Evolutionary conservation across 768 basidiomycete species (phyloP).

Genomic region (Psilocybe tampanensis): DNA sequence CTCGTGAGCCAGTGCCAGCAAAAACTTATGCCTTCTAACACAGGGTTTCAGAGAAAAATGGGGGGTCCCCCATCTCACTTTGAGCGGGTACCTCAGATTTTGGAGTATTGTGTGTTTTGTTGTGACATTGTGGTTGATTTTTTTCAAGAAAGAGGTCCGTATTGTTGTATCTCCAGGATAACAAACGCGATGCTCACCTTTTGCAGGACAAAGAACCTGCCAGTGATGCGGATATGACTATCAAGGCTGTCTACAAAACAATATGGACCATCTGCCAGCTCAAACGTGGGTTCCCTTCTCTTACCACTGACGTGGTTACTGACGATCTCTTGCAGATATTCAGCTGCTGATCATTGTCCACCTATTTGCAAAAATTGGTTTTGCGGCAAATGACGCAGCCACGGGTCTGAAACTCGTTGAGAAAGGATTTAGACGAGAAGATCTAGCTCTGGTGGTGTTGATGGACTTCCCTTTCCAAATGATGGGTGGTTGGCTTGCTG

Average conservation of each 20-base stretch:
- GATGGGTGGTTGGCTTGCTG: slow-evolving; percentile 90
- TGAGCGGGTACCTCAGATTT: slow-evolving; percentile 83
- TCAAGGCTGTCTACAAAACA: slow-evolving; percentile 86
- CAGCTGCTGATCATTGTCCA: slow-evolving; percentile 87
- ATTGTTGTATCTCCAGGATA: neutral
- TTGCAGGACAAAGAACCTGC: slow-evolving; percentile 72
- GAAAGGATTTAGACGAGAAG: slow-evolving; percentile 94
- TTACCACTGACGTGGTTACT: neutral
- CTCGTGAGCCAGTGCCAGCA: slow-evolving; percentile 49
- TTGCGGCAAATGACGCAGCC: slow-evolving; percentile 90
- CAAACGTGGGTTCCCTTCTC: slow-evolving; percentile 61
- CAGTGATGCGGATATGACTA: slow-evolving; percentile 85
- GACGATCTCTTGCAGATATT: slow-evolving; percentile 64
- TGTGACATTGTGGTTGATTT: slow-evolving; percentile 86
- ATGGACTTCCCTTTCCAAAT: slow-evolving; percentile 99
- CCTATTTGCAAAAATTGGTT: slow-evolving; percentile 91
- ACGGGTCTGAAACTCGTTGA: slow-evolving; percentile 94
- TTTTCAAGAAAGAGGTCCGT: slow-evolving; percentile 88
- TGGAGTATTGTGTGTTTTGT: slow-evolving; percentile 80
- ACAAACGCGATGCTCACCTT: neutral
- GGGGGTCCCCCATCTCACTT: slow-evolving; percentile 71
- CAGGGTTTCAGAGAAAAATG: slow-evolving; percentile 57
- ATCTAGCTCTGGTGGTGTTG: slow-evolving; percentile 91
- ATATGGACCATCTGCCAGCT: slow-evolving; percentile 95
- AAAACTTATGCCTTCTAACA: neutral